Conservation (phyloP, 306 rosid species). For the Prunus fruticosa region DNA sequence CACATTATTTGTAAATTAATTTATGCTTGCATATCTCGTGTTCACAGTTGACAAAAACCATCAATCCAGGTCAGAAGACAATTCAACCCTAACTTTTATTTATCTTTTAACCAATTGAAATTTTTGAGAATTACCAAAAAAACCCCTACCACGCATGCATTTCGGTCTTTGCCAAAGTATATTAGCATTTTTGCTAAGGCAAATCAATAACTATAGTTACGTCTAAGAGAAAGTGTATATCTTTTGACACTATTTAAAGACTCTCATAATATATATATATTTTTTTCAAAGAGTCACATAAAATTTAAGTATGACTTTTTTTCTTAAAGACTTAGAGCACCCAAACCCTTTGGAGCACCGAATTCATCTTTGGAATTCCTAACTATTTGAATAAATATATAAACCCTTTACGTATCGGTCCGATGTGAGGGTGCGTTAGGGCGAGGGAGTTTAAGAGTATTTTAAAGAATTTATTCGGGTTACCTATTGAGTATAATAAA, state of each 20-base stretch:
- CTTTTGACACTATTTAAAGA: not conserved
- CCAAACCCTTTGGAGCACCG: not conserved
- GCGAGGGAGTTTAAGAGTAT: too few relatives aligned
- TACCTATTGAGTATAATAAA: too few relatives aligned
- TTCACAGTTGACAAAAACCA: not conserved
- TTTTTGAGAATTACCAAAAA: too few relatives aligned
- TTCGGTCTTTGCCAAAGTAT: too few relatives aligned
- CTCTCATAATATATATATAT: not conserved
- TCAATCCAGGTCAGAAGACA: not conserved
- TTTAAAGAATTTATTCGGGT: too few relatives aligned
- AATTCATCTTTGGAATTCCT: not conserved
- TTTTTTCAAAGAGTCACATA: not conserved
- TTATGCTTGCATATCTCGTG: not conserved
- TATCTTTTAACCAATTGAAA: not conserved
- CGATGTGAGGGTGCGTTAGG: too few relatives aligned
- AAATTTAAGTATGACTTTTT: not conserved
- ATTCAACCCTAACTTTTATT: not conserved
- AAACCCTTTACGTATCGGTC: too few relatives aligned
- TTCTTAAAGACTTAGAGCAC: not conserved
- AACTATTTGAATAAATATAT: not conserved
- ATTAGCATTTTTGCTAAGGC: too few relatives aligned
- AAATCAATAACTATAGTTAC: too few relatives aligned
- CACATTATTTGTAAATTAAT: not conserved
- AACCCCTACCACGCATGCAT: too few relatives aligned
- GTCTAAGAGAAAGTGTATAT: too few relatives aligned